A percentile compares a stretch with the other conserved stretches of the same genome.
Evolutionary conservation across 352 stramenopile species (phyloP).

Genomic region (Phytophthora constricta): DNA sequence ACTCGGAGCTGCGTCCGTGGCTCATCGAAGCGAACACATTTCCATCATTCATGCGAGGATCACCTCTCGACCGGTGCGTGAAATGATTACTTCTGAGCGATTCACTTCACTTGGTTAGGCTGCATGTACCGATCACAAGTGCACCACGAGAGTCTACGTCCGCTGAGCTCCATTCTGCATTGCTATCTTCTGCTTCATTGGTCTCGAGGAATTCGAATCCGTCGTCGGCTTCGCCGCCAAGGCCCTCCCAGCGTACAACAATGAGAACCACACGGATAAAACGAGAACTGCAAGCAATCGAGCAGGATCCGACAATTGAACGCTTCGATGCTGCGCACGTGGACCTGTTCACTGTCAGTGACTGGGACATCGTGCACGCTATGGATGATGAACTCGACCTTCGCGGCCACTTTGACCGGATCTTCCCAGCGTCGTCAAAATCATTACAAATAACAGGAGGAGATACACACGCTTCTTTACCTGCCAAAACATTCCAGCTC

Average conservation of each 20-base stretch:
- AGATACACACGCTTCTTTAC: conserved; percentile 61
- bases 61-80: conserved; percentile 70
- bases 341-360: conserved; percentile 53
- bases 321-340: conserved; percentile 60
- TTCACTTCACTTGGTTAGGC: conserved; percentile 79
- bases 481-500: conserved; percentile 65
- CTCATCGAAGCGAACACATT: conserved; percentile 83
- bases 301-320: conserved; percentile 47
- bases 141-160: conserved; percentile 39
- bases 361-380: conserved; percentile 66
- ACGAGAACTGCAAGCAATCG: conserved; percentile 66
- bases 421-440: conserved; percentile 49
- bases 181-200: neutral
- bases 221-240: conserved; percentile 12
- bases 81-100: conserved; percentile 84
- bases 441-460: conserved; percentile 13
- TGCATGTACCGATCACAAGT: conserved; percentile 48
- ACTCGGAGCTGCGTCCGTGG: conserved; percentile 61
- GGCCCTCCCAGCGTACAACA: conserved; percentile 27
- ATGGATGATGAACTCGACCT: conserved; percentile 83
- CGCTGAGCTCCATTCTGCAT: neutral
- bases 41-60: conserved; percentile 81
- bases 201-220: neutral
- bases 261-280: conserved; percentile 34
- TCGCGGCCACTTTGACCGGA: conserved; percentile 71